These are phyloP conservation scores for Gynochthodes officinalis DNA, from an alignment of 257 asterid species.

Conservation along the genomic window DNA sequence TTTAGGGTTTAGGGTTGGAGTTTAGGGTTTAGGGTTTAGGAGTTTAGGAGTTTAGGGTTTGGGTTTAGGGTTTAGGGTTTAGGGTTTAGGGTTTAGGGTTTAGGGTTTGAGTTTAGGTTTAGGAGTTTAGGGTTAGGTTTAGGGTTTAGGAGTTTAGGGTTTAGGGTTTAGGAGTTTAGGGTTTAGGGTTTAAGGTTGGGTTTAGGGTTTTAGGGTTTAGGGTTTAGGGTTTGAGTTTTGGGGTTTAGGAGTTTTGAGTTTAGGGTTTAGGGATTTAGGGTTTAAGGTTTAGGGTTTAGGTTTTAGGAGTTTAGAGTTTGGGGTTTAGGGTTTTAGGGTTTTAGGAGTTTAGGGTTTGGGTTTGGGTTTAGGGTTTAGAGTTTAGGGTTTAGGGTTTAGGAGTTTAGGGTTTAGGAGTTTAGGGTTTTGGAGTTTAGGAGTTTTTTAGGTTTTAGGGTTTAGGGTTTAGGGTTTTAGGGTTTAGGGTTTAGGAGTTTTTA, in stretches of 20 bases:
- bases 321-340: not conserved
- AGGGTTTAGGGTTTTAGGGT: no score
- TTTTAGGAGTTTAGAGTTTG: no score
- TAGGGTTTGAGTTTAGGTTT: no score
- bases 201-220: not conserved
- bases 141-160: not conserved
- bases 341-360: not conserved
- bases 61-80: not conserved
- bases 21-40: not conserved
- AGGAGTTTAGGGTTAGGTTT: not conserved
- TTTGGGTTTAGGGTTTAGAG: not conserved
- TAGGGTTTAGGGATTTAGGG: no score
- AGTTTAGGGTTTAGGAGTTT: no score
- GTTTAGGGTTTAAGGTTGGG: not conserved
- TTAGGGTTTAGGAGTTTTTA: no score
- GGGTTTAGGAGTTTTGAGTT: no score
- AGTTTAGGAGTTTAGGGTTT: not conserved
- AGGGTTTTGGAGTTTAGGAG: no score
- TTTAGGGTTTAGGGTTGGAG: no score
- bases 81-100: not conserved
- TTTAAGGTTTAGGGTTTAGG: no score
- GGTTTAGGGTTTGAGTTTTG: not conserved
- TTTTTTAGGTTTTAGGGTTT: not conserved
- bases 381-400: slow-evolving; percentile 3
- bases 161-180: not conserved